Evolutionary conservation across 2,329 filamentous ascomycete species (phyloP), one percentile per base, ranked within the genome.

Genomic region (Claviceps quebecensis): DNA sequence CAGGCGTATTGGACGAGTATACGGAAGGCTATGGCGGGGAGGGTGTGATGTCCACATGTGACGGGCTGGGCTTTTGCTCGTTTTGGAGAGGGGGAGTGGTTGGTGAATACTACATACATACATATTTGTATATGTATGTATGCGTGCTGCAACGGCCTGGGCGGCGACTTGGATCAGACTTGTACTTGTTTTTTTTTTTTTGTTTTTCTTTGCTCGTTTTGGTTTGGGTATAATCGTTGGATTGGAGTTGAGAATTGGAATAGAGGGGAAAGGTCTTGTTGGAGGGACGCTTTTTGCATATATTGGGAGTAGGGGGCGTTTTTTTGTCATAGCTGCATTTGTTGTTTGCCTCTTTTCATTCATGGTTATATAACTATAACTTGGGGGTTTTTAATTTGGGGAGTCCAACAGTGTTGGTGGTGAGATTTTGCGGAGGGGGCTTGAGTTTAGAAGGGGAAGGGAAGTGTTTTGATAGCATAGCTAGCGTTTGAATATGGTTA

Each of bases 1-100:
- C 69, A 73, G 49, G 78, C 77, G 16, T 84, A 83, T 60, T 83
- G 78, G 73, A 68, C 74, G 13, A 78, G 77, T 58, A 69, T 82
- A 45, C 72, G 69, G 52, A 79, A 79, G 59, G 72, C 75, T 16
- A 71, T 72, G 51, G 62, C 61, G 37, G 60, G 59, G 22, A 61
- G 61, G 52, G 61, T 60, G 55, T 65, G 54, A 62, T 19, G 29
- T 4, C 9, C 29, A 11, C 9, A 34, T 11, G 29, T 11, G 29
- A 34, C 1, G 29, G 29, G 9, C 29, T 34, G 3, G 26, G 2
- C 26, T 29, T 29, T 29, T 29, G 8, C 26, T 29, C 26, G 26
- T 29, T 29, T 29, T 29, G 26, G 8, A 8, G 8, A 2, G 26
- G 26, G 9, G 8, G 26, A 8, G 26, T 9, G 8, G 29, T 34